phyloP scores from a whole-genome alignment of 495 filamentous ascomycete genomes.

The Hypoxylon intermedium region DNA sequence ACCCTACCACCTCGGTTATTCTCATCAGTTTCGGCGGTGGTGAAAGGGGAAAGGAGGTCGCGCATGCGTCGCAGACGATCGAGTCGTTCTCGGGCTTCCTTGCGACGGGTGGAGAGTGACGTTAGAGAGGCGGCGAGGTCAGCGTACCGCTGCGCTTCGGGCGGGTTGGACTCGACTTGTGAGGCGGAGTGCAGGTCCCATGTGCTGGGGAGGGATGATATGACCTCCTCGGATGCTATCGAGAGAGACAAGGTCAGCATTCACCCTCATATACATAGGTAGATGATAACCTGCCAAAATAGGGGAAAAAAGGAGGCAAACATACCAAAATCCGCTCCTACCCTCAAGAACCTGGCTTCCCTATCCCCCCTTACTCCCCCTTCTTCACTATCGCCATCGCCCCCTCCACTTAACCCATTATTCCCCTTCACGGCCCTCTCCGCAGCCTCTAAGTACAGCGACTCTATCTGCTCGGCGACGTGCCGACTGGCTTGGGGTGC shows the following conservation, averaged over 20 bases:
- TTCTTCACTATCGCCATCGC: conserved; percentile 54
- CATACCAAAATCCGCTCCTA: conserved; percentile 51
- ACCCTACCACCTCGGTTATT: background rate
- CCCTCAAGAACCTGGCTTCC: conserved; percentile 41
- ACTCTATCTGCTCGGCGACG: conserved; percentile 82
- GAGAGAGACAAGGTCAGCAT: background rate
- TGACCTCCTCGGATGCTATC: conserved; percentile 49
- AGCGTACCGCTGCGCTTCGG: conserved; percentile 58
- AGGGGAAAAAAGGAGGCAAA: conserved; percentile 40
- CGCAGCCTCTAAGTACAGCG: conserved; percentile 68
- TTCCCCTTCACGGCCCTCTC: conserved; percentile 40
- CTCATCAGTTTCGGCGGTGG: background rate
- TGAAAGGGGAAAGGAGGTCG: conserved; percentile 65
- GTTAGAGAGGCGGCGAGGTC: conserved; percentile 60
- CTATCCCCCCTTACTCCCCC: conserved; percentile 46
- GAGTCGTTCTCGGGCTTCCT: conserved; percentile 61
- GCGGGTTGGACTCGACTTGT: conserved; percentile 41
- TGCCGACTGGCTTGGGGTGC: conserved; percentile 76
- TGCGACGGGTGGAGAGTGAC: conserved; percentile 59
- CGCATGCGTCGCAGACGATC: conserved; percentile 64
- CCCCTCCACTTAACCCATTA: conserved; percentile 49
- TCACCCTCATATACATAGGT: background rate
- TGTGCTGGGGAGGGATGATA: conserved; percentile 51
- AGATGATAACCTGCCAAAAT: conserved; percentile 32
- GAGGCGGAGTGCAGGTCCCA: conserved; percentile 47